Conservation (phyloP, 2,329 filamentous ascomycete genomes). For the Trichophyton mentagrophytes region DNA sequence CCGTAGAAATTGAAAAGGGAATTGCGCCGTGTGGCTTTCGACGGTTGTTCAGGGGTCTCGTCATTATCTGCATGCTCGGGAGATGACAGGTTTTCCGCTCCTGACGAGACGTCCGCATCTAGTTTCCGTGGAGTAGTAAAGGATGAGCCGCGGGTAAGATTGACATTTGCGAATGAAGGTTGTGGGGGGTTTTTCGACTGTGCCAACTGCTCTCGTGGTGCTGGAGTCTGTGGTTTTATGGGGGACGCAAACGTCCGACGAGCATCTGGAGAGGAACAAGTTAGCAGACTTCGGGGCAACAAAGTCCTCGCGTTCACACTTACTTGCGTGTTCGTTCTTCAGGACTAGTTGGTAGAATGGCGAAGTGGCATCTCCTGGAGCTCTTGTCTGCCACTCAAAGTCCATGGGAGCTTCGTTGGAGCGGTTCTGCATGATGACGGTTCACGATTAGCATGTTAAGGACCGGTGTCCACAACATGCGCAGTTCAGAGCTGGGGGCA, state of each 20-base stretch:
- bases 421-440: slow-evolving; percentile 24
- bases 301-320: neutral
- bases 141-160: slow-evolving; percentile 27
- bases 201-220: slow-evolving; percentile 38
- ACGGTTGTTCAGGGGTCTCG: slow-evolving; percentile 34
- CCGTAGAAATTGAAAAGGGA: slow-evolving; percentile 32
- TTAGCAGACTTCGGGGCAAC: neutral
- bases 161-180: slow-evolving; percentile 19
- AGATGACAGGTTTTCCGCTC: slow-evolving; percentile 35
- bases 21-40: slow-evolving; percentile 26
- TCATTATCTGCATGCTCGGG: slow-evolving; percentile 36
- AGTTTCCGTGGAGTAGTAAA: slow-evolving; percentile 40
- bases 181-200: slow-evolving; percentile 40
- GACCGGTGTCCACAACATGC: neutral
- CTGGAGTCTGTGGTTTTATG: slow-evolving; percentile 36
- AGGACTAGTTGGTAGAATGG: slow-evolving; percentile 37
- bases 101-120: slow-evolving; percentile 37
- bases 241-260: slow-evolving; percentile 35
- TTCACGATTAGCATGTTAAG: neutral
- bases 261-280: slow-evolving; percentile 20
- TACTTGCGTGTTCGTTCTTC: slow-evolving; percentile 25
- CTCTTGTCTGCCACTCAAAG: slow-evolving; percentile 37
- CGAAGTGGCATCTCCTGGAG: slow-evolving; percentile 34
- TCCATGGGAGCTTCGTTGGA: slow-evolving; percentile 39
- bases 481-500: neutral